Base-by-base conservation (phyloP, 108 stramenopile genomes). In the Skeletonema menzelii region DNA sequence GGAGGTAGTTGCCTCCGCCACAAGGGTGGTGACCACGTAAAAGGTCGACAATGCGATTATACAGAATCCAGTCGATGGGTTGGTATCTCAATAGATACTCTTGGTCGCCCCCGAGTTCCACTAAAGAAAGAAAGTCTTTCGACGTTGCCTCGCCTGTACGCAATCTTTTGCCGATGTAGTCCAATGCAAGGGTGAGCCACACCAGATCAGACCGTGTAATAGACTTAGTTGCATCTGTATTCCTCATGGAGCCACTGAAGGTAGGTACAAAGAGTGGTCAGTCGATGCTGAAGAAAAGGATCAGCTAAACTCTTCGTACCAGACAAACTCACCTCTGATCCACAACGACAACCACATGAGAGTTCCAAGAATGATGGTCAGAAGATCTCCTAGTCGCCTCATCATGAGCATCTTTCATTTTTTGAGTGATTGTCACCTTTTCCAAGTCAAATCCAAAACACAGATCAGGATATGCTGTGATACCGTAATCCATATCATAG, bases 291-390 rank as follows among this genome's bases (percentile, higher is more conserved):
- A 42, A 15, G 37, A 38, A 14, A 17, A 22, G 31, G 31, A 32
- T 32, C 31, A 32, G n/a, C n/a, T n/a, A n/a, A n/a, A n/a, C n/a
- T 32, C 31, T 4, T 32, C 31, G 31, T 32, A 32, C 3, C 31
- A 32, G 7, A 32, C 6, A 32, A 32, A 7, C 63, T 38, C 40
- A 64, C 63, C 71, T 84, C 57, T 85, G 84, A 35, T 85, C 84
- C 11, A 85, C 72, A 8, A 85, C 74, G 26, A 84, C 80, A 4
- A 84, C 84, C 5, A 78, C 65, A 63, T 85, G 84, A 19, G 84
- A 85, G 8, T 79, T 83, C 75, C 84, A 85, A 17, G 19, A 38
- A 17, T 75, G 59, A 61, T 80, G 70, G 12, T 59, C 13, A 37
- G 26, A 4, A 5, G 80, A 49, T 5, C 30, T 22, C 60, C 60